These are phyloP conservation scores for Ambrosiella beaveri DNA, from an alignment of 2,329 filamentous ascomycete species.

Conservation along the genomic window DNA sequence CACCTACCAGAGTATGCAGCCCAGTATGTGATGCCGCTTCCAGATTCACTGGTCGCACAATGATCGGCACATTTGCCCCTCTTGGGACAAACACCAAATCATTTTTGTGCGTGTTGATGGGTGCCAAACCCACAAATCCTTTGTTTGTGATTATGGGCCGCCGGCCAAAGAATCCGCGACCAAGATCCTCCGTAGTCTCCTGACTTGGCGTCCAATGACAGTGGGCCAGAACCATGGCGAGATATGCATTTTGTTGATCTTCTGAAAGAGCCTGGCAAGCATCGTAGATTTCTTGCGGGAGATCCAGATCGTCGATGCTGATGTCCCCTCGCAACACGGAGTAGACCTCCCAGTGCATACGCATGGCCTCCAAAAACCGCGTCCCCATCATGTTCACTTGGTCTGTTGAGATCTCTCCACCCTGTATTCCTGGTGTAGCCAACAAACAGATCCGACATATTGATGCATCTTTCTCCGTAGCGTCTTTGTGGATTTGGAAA, in stretches of 20 bases:
- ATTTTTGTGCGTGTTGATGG: not conserved
- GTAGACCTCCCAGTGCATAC: not conserved
- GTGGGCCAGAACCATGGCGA: not conserved
- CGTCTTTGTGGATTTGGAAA: constrained; percentile 4
- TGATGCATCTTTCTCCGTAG: not conserved
- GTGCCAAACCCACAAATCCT: constrained; percentile 4
- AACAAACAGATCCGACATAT: not conserved
- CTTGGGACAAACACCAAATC: constrained; percentile 8
- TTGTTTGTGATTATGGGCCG: constrained; percentile 4
- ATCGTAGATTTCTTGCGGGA: not conserved
- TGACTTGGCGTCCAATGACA: not conserved
- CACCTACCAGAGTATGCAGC: constrained; percentile 4
- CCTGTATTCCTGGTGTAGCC: not conserved
- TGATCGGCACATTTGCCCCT: constrained; percentile 6
- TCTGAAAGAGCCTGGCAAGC: not conserved
- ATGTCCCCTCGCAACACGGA: not conserved
- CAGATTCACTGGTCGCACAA: constrained; percentile 2
- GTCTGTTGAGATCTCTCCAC: not conserved
- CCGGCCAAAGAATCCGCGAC: constrained; percentile 1
- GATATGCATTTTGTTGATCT: not conserved
- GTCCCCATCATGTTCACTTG: not conserved
- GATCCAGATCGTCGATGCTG: not conserved
- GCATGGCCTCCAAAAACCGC: not conserved
- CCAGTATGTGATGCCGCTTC: not conserved
- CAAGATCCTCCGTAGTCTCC: not conserved